phyloP scores from a whole-genome alignment of 2,329 filamentous ascomycete species.

The Penicillium sp. region DNA sequence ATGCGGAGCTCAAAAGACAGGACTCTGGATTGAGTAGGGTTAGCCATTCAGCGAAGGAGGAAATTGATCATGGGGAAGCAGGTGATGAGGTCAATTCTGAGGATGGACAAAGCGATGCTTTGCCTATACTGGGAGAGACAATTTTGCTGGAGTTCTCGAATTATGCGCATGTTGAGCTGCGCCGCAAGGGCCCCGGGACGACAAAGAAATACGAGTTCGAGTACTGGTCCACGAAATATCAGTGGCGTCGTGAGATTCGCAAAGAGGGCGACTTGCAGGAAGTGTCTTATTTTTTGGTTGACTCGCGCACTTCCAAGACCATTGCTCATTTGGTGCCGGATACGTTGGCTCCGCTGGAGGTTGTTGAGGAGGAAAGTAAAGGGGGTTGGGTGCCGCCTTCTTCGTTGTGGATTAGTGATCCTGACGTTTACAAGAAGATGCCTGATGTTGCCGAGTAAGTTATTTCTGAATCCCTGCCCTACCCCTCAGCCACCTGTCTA shows the following conservation, averaged over 20 bases:
- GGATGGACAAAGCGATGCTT: not conserved
- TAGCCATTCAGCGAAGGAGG: conserved; percentile 37
- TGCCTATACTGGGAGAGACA: conserved; percentile 63
- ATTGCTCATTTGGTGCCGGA: conserved; percentile 86
- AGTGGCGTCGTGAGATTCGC: conserved; percentile 74
- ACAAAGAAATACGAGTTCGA: conserved; percentile 84
- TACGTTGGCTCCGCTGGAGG: conserved; percentile 68
- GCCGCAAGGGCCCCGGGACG: conserved; percentile 63
- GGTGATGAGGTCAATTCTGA: conserved; percentile 12
- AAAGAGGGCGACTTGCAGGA: conserved; percentile 63
- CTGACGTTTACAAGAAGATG: conserved; percentile 63
- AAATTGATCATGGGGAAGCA: conserved; percentile 3
- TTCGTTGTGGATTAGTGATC: conserved; percentile 85
- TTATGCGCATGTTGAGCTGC: conserved; percentile 87
- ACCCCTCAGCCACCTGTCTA: not conserved
- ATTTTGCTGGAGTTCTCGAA: conserved; percentile 95
- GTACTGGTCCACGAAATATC: conserved; percentile 86
- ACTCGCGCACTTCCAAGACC: conserved; percentile 61
- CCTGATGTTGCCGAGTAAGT: conserved; percentile 87
- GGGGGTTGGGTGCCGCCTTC: conserved; percentile 90
- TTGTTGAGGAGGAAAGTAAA: conserved; percentile 68
- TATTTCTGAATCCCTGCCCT: not conserved
- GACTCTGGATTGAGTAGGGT: conserved; percentile 54
- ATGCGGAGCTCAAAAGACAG: conserved; percentile 50
- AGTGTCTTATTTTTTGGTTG: conserved; percentile 76